Conservation (phyloP, 83 land plant species). For the Thuja plicata region DNA sequence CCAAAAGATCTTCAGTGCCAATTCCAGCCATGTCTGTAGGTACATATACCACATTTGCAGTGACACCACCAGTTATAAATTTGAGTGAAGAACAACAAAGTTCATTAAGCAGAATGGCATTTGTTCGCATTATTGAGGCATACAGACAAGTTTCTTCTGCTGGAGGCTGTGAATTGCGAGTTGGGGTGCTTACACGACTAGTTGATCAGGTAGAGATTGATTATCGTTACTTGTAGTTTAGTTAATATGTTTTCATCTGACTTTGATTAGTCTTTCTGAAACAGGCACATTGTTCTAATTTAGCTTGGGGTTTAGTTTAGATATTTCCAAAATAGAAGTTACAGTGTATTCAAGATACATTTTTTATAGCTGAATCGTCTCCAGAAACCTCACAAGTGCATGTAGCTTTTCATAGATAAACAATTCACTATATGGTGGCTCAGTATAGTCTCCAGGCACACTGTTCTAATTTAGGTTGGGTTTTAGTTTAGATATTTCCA, state of each 20-base stretch:
- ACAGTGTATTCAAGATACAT: not conserved
- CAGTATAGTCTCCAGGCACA: not conserved
- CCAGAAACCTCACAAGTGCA: not conserved
- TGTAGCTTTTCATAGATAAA: not conserved
- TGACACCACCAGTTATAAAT: conserved; percentile 35
- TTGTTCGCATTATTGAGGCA: conserved; percentile 53
- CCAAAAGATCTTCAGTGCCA: conserved; percentile 20
- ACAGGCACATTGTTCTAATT: not conserved
- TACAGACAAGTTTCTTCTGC: conserved; percentile 49
- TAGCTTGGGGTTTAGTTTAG: not conserved
- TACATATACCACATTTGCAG: conserved; percentile 36
- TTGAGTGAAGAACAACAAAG: conserved; percentile 54
- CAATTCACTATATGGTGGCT: not conserved
- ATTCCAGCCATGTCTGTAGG: conserved; percentile 22
- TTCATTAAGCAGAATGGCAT: conserved; percentile 42
- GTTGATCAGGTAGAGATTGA: conserved; percentile 48
- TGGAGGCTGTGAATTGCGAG: conserved; percentile 47
- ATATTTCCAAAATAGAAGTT: not conserved
- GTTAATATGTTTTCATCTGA: too few species aligned
- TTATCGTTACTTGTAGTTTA: not conserved
- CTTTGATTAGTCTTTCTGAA: not conserved
- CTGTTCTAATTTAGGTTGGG: not conserved
- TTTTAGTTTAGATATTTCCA: not conserved
- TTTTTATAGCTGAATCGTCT: not conserved
- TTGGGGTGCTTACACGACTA: conserved; percentile 47